Conservation (phyloP, 495 filamentous ascomycete genomes). For the Eremomyces bilateralis region DNA sequence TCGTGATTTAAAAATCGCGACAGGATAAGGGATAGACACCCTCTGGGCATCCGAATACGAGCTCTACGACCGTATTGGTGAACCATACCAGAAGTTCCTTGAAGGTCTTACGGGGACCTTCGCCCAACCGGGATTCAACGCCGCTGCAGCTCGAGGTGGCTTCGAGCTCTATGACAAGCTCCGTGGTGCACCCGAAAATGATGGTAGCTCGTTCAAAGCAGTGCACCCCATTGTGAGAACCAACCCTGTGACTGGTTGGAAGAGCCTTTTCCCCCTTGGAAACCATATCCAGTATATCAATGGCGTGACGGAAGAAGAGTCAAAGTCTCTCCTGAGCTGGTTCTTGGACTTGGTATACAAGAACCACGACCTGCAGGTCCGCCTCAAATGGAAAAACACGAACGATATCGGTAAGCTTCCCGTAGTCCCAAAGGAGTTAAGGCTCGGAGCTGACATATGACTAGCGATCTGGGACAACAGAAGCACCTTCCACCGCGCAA, state of each 20-base stretch:
- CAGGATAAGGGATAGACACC: constrained; percentile 46
- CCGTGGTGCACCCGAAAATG: constrained; percentile 46
- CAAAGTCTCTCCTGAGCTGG: constrained; percentile 35
- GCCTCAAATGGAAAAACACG: constrained; percentile 28
- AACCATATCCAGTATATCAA: constrained; percentile 41
- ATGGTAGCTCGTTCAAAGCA: constrained; percentile 36
- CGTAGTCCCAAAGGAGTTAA: too few species aligned
- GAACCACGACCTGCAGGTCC: constrained; percentile 64
- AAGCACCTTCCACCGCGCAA: constrained; percentile 46
- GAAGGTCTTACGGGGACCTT: constrained; percentile 48
- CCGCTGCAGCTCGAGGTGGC: constrained; percentile 29
- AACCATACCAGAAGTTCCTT: constrained; percentile 41
- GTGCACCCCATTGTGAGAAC: constrained; percentile 55
- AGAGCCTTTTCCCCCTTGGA: constrained; percentile 43
- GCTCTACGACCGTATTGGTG: constrained; percentile 52
- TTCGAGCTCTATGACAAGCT: constrained; percentile 28
- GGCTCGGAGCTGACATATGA: too few species aligned
- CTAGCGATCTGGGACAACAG: constrained; percentile 64
- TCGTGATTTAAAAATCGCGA: too few species aligned
- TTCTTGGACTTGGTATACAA: constrained; percentile 42
- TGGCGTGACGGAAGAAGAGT: constrained; percentile 44
- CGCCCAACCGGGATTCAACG: constrained; percentile 35
- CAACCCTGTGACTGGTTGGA: constrained; percentile 72
- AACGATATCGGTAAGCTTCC: constrained; percentile 17
- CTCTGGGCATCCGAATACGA: constrained; percentile 63